phyloP scores from a whole-genome alignment of 768 basidiomycete genomes.

The Phanerochaete sordida region DNA sequence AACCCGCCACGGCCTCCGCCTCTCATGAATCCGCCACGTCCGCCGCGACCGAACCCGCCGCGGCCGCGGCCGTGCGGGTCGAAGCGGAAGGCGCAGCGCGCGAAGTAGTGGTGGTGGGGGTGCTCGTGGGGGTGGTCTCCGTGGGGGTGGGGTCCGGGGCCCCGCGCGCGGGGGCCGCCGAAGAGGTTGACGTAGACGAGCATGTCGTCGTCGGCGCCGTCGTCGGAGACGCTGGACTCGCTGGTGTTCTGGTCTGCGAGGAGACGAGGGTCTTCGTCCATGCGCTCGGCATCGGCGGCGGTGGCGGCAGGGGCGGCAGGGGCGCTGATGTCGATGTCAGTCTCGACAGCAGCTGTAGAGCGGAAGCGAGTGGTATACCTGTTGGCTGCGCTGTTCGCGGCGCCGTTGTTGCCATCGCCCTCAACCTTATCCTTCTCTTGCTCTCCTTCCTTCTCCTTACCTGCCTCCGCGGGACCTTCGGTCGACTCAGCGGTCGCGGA shows the following conservation, averaged over 20 bases:
- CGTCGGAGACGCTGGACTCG: neutral
- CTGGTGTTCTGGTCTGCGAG: too few species aligned
- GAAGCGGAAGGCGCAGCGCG: neutral
- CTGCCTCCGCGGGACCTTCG: neutral
- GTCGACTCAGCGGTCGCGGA: neutral
- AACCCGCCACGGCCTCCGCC: too few species aligned
- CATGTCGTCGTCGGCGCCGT: neutral
- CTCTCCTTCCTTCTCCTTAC: neutral
- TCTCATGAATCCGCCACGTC: too few species aligned
- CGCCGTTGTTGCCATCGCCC: too few species aligned
- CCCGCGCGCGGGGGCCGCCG: neutral
- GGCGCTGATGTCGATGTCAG: neutral
- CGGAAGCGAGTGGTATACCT: neutral
- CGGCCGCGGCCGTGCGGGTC: neutral
- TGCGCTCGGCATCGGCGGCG: neutral
- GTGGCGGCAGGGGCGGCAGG: neutral
- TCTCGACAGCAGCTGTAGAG: neutral
- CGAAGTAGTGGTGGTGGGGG: neutral
- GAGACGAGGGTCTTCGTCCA: too few species aligned
- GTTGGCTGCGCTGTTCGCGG: neutral
- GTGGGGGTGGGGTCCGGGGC: neutral
- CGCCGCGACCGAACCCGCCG: neutral
- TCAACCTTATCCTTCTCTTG: too few species aligned
- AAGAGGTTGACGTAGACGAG: neutral
- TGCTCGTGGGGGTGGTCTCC: neutral